Percentiles rank a stretch among this genome's conserved stretches.
These are phyloP conservation scores for Quercus wislizeni DNA, from an alignment of 306 rosid genomes.

Conservation along the genomic window DNA sequence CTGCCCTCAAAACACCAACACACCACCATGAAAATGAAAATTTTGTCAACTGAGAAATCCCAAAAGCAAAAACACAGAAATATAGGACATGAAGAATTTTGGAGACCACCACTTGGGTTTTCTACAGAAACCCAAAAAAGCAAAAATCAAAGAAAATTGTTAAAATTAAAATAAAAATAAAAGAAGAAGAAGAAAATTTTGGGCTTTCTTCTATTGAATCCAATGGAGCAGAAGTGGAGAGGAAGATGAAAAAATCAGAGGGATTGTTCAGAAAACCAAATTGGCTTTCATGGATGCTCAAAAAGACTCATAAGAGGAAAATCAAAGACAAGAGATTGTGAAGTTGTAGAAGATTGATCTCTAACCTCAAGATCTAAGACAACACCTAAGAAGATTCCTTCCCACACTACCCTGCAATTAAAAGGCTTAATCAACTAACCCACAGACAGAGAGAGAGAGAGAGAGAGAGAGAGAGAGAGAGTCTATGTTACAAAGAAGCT, in stretches of 20 bases:
- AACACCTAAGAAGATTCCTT: neutral
- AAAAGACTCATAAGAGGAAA: neutral
- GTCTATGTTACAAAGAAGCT: conserved; percentile 11
- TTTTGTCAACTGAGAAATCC: neutral
- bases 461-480: conserved; percentile 19
- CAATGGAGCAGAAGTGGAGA: neutral
- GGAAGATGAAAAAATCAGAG: neutral
- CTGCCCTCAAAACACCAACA: conserved; percentile 15
- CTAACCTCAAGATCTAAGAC: conserved; percentile 47
- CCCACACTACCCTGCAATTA: neutral
- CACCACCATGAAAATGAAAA: neutral
- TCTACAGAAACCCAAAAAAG: neutral
- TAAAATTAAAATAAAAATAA: neutral
- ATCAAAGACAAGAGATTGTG: neutral
- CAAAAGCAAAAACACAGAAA: too few species aligned
- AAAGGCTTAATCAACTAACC: conserved; percentile 8
- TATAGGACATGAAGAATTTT: too few species aligned
- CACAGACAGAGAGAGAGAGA: conserved; percentile 2
- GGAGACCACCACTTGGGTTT: neutral
- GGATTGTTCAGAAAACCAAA: neutral
- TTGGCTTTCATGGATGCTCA: neutral
- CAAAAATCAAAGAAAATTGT: neutral
- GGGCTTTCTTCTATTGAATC: neutral
- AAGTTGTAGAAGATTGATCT: conserved; percentile 4
- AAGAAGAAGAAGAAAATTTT: neutral